Base-by-base conservation (phyloP, 2,329 filamentous ascomycete genomes). In the Orbilia oligospora region DNA sequence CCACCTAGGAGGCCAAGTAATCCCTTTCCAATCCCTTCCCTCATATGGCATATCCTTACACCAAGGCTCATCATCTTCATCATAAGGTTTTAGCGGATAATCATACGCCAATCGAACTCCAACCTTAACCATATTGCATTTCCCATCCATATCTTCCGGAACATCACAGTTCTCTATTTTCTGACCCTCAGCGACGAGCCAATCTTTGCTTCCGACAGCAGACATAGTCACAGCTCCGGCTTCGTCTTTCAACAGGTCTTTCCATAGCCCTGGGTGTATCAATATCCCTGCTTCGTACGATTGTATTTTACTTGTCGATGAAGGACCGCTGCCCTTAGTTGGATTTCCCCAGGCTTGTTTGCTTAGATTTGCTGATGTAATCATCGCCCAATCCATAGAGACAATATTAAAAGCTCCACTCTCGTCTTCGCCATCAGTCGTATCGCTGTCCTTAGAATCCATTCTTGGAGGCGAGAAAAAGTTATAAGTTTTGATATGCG, bases 341-440 rank as follows among this genome's bases (percentile, higher is more conserved):
- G 76, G 48, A 58, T 91, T 90, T 0, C 94, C 94, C 94, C 94
- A 97, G 0, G 94, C 94, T 84, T 97, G 93, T 79, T 91, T 95
- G 0, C 92, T 96, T 1, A 97, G 84, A 81, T 97, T 97, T n/a
- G 94, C 93, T n/a, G 92, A 96, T 0, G 93, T 97, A 1, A 97
- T 83, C 80, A 97, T 87, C 0, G 92, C 93, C 94, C 94, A 97
- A 82, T 96, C 71, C 72, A 79, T 76, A 58, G 70, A 22, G 2
- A 76, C 76, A 9, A 33, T 41, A 9, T n/a, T 33, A 2, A 14
- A 14, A 12, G 2, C 51, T 3, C 18, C 79, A 9, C 51, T 51
- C 9, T 71, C 68, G 8, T 49, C 48, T 20, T 68, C 63, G n/a
- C 20, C 63, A 12, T 68, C 44, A 6, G 10, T 63, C 20, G 49